Percentiles rank a stretch among this genome's conserved stretches.
phyloP scores from a whole-genome alignment of 306 rosid genomes.

The Ceratonia siliqua region DNA sequence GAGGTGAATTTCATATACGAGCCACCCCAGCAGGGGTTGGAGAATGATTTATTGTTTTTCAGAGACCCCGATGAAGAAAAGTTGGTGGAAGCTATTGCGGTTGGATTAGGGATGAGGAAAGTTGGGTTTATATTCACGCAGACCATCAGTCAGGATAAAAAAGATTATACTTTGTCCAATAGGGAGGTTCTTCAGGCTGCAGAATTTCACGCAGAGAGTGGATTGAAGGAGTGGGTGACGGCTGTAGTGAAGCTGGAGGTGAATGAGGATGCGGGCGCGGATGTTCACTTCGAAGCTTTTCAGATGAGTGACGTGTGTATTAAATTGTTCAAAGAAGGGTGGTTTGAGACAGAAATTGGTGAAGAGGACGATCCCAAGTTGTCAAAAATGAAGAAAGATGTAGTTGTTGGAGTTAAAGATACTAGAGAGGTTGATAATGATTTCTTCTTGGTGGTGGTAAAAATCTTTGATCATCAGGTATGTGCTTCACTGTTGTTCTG shows the following conservation, averaged over 20 bases:
- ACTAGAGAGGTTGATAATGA: conserved; percentile 89
- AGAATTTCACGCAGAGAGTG: conserved; percentile 90
- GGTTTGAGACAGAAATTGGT: conserved; percentile 73
- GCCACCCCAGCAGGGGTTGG: conserved; percentile 90
- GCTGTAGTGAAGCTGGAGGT: conserved; percentile 91
- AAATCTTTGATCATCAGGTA: conserved; percentile 92
- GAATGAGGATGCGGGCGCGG: conserved; percentile 79
- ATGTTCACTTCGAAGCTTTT: conserved; percentile 94
- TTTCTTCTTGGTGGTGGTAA: conserved; percentile 94
- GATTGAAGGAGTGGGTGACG: conserved; percentile 95
- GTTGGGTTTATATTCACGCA: conserved; percentile 94
- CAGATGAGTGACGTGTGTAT: conserved; percentile 95
- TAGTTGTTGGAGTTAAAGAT: conserved; percentile 93
- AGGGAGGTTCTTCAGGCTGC: conserved; percentile 89
- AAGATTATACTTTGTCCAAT: conserved; percentile 82
- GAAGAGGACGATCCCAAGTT: conserved; percentile 83
- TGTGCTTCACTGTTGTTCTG: not conserved
- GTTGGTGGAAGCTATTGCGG: conserved; percentile 79
- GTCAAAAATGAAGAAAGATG: conserved; percentile 88
- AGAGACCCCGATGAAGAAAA: conserved; percentile 85
- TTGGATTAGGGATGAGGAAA: conserved; percentile 80
- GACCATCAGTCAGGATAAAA: conserved; percentile 79
- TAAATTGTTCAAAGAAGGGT: conserved; percentile 75
- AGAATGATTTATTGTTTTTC: conserved; percentile 54
- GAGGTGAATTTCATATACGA: conserved; percentile 92